These are phyloP conservation scores for Euphorbia corollata DNA, from an alignment of 441 rosid genomes.

Conservation along the genomic window DNA sequence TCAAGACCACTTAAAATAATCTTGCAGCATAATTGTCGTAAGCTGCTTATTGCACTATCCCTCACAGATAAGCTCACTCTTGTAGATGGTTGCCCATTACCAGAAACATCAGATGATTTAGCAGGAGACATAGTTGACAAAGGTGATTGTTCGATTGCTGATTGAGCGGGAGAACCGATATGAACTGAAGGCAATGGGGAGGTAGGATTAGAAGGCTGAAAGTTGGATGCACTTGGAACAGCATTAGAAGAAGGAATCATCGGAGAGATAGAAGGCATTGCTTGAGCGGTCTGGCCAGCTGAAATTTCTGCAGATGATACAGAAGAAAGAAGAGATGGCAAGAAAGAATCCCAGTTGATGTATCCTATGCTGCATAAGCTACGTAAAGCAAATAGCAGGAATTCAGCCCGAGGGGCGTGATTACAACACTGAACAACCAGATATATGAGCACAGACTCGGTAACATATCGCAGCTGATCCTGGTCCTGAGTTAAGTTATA, in stretches of 20 bases:
- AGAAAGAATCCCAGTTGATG: conserved; percentile 81
- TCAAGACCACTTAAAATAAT: conserved; percentile 70
- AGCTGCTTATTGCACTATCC: conserved; percentile 60
- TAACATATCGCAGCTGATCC: conserved; percentile 70
- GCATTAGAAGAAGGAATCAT: conserved; percentile 42
- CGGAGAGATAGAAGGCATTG: conserved; percentile 46
- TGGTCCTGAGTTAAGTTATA: conserved; percentile 45
- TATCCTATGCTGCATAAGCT: conserved; percentile 64
- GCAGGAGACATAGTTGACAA: conserved; percentile 47
- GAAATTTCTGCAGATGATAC: conserved; percentile 68
- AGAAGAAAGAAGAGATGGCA: conserved; percentile 80
- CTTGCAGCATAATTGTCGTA: conserved; percentile 86
- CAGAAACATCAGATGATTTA: conserved; percentile 46
- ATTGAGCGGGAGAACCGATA: conserved; percentile 72
- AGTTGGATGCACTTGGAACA: conserved; percentile 44
- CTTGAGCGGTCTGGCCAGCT: conserved; percentile 53
- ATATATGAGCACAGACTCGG: conserved; percentile 78
- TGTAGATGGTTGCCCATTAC: conserved; percentile 41
- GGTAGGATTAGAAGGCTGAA: conserved; percentile 56
- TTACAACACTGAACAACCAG: conserved; percentile 66
- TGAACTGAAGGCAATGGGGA: conserved; percentile 62
- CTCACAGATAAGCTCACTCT: conserved; percentile 43
- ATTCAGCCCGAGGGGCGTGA: conserved; percentile 89
- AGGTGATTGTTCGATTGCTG: conserved; percentile 54
- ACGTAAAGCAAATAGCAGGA: conserved; percentile 80